Base-by-base conservation (phyloP, 2,329 filamentous ascomycete genomes). In the Chrysoporthe cubensis region DNA sequence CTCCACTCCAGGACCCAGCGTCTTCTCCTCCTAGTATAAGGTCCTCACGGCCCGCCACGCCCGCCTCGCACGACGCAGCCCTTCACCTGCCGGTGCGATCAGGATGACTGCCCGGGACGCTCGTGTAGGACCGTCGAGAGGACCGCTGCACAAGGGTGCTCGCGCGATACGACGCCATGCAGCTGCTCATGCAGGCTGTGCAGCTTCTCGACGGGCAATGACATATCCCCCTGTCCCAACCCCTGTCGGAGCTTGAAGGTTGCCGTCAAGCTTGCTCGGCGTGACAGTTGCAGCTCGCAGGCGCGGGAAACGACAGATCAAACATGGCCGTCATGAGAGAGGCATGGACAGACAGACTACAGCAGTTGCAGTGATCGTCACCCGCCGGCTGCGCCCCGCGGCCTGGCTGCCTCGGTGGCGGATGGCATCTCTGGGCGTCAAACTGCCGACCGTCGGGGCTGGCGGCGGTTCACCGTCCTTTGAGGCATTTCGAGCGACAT, bases 401-500 rank as follows among this genome's bases (percentile, higher is more conserved):
- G 37, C 37, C 37, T 40, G 4, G 37, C 37, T 6, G 4, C 37
- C 37, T 40, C 37, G 37, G 37, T 7, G 37, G 4, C 37, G 37
- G 37, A 5, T 21, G 32, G n/a, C 50, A 26, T 3, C 11, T 26
- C 50, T 16, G 32, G 26, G 50, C 50, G 26, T 34, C 50, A 54
- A 26, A 26, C 26, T 54, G 50, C 26, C 16, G 50, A 54, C 50
- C 21, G 50, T 32, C 26, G 50, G 26, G 48, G 11, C n/a, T 26
- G 21, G 48, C 21, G 13, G 50, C 14, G 16, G 50, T 26, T 34
- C 75, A 75, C 13, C 73, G 77, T n/a, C 67, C 83, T 26, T 83
- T 83, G 81, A 74, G 76, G 4, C 80, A 82, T 73, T 80, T 68
- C 56, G 72, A 42, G 65, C 43, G 84, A 81, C 66, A 76, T 70